Base-by-base conservation (phyloP, 108 stramenopile genomes). In the Cyclotella atomus region DNA sequence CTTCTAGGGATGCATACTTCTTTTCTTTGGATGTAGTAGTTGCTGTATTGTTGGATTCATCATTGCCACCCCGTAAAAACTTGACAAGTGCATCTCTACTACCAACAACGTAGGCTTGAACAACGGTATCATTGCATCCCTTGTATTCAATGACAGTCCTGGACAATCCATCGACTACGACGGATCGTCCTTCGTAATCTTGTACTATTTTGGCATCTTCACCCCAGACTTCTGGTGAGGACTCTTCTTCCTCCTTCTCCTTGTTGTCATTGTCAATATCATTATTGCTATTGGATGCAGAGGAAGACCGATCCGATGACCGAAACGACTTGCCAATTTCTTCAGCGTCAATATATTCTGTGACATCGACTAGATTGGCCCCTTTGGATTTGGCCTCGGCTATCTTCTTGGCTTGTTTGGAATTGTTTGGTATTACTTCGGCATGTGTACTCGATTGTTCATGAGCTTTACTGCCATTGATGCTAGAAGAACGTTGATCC, bases 51-150 rank as follows among this genome's bases (percentile, higher is more conserved):
- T 49, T n/a, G 4, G n/a, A n/a, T n/a, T 49, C 47, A n/a, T 49
- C 4, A 50, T 57, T 32, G 0, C 91, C 91, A 34, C 90, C 90
- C 20, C 69, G 75, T 34, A 92, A 57, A 60, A 86, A 95, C 32
- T 82, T 79, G 68, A 77, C 83, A 23, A 92, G 66, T 0, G 94
- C 85, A 68, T 89, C 88, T 17, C 94, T 68, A 25, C 79, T 84
- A 21, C 88, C 94, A n/a, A 88, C 90, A 3, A 92, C 91, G 56
- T 84, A 95, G 38, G 94, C 94, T 64, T 89, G 77, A n/a, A 89
- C 84, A 16, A 73, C 60, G 20, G 88, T 76, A 41, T 87, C 81
- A 68, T 91, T 89, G 35, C 78, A 85, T 33, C 94, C 94, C 23
- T 49, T 75, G 66, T 82, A 95, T 83, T 90, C 86, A 38, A 94